Base-by-base conservation (phyloP, 179 eudicot species). In the Carnegiea gigantea region DNA sequence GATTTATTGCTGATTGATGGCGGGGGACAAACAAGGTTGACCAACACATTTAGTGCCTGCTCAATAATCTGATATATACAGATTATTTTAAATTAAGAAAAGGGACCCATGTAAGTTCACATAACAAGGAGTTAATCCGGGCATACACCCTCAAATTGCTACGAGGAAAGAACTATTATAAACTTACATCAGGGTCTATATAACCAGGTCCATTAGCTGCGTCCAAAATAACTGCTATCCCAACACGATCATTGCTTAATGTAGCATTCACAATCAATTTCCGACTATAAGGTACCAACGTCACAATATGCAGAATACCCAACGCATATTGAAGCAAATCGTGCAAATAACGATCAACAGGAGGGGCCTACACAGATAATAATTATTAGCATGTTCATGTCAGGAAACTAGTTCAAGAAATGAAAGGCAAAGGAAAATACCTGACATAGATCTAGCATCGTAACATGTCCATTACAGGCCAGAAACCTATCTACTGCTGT, bases 21-120 rank as follows among this genome's bases (percentile, higher is more conserved):
- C 18, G 99, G 98, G 75, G 99, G 98, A 81, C 99, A 97, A 81
- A 97, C 99, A 84, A 97, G 98, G 88, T 95, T 95, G 84, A 95
- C 90, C 82, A 97, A 82, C 83, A 97, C 92, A 87, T 91, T 95
- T 83, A 97, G 76, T 65, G 99, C 98, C 79, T 95, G 94, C 86
- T 92, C 95, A 82, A 95, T 90, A 89, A 95, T 95, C 99, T 97
- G 93, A 82, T 18, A 82, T 68, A 81, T 18, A 85, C 44, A 89
- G 38, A 80, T 21, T 30, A 70, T 28, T 60, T 60, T 5, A 60
- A 65, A 65, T 30, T 15, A 11, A 17, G 40, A 36, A 36, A 36
- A 10, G 21, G 11, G 26, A 18, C 9, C 2, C 23, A 44, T 44
- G 71, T 59, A 54, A 70, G 60, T 44, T 44, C 21, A 60, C 49